Conservation (phyloP, 1,139 yeast species). For the Yamadazyma buinensis region DNA sequence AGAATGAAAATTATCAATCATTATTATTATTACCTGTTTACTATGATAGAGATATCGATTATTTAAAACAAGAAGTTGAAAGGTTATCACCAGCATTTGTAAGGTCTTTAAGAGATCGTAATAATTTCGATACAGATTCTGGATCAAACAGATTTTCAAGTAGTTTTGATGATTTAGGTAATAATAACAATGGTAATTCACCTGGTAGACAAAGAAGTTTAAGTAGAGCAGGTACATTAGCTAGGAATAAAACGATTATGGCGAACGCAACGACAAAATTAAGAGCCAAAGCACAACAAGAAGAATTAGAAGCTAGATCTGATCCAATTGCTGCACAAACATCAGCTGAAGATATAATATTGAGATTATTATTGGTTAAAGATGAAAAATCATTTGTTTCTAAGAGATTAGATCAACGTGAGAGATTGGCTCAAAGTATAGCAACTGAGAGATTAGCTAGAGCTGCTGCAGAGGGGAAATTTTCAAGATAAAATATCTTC, state of each 20-base stretch:
- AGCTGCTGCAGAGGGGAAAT: conserved; percentile 44
- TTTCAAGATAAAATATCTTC: conserved; percentile 12
- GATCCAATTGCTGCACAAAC: conserved; percentile 56
- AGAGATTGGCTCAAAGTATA: conserved; percentile 56
- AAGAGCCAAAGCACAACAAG: conserved; percentile 50
- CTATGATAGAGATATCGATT: conserved; percentile 53
- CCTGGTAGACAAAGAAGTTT: conserved; percentile 17
- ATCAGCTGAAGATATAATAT: conserved; percentile 61
- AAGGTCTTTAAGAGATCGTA: conserved; percentile 44
- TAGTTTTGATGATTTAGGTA: not conserved
- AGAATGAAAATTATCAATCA: conserved; percentile 62
- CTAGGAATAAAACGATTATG: conserved; percentile 62
- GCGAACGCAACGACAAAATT: conserved; percentile 70
- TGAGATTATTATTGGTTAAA: conserved; percentile 52
- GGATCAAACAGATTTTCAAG: not conserved
- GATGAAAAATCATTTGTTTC: conserved; percentile 47
- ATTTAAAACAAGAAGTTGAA: conserved; percentile 58
- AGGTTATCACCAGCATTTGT: conserved; percentile 52
- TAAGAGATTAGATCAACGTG: conserved; percentile 58
- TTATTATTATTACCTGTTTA: conserved; percentile 62
- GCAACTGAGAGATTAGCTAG: conserved; percentile 56
- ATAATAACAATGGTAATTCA: not conserved
- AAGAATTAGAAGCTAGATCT: conserved; percentile 48
- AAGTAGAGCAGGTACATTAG: conserved; percentile 52
- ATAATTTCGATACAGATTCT: conserved; percentile 24